phyloP scores from a whole-genome alignment of 169 alveolate species.

The Theileria parva region DNA sequence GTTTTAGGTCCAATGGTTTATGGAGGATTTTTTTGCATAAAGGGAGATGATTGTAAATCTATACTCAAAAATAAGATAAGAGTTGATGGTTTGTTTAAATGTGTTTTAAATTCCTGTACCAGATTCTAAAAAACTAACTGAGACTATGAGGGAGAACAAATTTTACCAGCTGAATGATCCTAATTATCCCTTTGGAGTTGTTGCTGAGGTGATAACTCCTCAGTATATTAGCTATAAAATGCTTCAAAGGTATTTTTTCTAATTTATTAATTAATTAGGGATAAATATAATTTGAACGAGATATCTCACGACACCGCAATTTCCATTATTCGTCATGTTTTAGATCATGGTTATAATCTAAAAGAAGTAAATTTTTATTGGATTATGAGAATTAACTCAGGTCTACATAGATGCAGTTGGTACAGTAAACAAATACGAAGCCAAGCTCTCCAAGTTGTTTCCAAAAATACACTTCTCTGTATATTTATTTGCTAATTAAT shows the following conservation, averaged over 20 bases:
- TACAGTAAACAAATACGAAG: conserved; percentile 85
- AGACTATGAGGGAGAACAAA: conserved; percentile 80
- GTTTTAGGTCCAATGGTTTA: conserved; percentile 98
- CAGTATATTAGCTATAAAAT: conserved; percentile 84
- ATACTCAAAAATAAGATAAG: conserved; percentile 73
- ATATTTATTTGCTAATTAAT: neutral
- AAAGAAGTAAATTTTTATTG: conserved; percentile 23
- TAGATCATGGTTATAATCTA: conserved; percentile 52
- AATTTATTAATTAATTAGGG: conserved; percentile 54
- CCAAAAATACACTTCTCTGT: conserved; percentile 85
- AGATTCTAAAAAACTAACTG: conserved; percentile 88
- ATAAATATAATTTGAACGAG: conserved; percentile 84
- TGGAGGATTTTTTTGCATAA: conserved; percentile 92
- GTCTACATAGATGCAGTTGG: conserved; percentile 95
- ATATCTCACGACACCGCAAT: conserved; percentile 90
- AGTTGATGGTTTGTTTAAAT: conserved; percentile 76
- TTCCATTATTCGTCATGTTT: conserved; percentile 73
- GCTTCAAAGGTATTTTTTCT: conserved; percentile 73
- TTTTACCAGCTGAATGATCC: conserved; percentile 71
- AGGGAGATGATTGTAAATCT: conserved; percentile 60
- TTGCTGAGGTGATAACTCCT: conserved; percentile 78
- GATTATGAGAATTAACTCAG: conserved; percentile 10
- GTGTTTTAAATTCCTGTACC: neutral
- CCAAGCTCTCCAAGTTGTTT: conserved; percentile 74
- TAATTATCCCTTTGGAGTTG: conserved; percentile 75